Conservation (phyloP, 2,329 filamentous ascomycete species). For the Paecilomyces sp. region DNA sequence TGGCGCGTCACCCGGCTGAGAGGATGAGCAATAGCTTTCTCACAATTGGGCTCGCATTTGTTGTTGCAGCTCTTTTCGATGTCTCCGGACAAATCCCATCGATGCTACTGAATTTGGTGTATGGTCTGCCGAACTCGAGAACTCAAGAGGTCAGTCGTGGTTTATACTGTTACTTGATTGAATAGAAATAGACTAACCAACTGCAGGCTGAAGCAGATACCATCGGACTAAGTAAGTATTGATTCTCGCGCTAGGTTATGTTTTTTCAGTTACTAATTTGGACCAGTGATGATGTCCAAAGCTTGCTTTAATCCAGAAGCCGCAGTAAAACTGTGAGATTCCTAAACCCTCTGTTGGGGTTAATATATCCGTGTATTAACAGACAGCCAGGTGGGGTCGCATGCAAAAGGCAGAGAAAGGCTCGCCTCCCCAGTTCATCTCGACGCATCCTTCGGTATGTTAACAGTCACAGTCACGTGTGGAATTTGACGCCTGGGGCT, state of each 20-base stretch:
- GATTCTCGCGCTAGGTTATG: not conserved
- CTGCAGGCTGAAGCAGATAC: conserved; percentile 53
- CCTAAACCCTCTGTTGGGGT: not conserved
- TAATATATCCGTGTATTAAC: not conserved
- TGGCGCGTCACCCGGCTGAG: conserved; percentile 50
- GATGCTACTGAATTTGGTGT: conserved; percentile 42
- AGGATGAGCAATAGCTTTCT: conserved; percentile 41
- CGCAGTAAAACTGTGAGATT: conserved; percentile 44
- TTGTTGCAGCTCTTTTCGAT: conserved; percentile 30
- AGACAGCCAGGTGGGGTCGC: conserved; percentile 36
- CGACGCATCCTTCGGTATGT: conserved; percentile 51
- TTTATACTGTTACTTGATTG: not conserved
- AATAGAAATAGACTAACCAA: not conserved
- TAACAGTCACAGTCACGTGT: not conserved
- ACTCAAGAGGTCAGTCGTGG: conserved; percentile 44
- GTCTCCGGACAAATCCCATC: conserved; percentile 30
- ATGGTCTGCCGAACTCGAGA: conserved; percentile 48
- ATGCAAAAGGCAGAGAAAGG: conserved; percentile 43
- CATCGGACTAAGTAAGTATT: conserved; percentile 46
- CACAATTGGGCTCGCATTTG: conserved; percentile 20
- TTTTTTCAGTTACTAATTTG: conserved; percentile 9
- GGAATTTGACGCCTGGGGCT: not conserved
- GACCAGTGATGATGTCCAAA: conserved; percentile 53
- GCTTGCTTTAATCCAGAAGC: conserved; percentile 53
- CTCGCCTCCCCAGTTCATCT: conserved; percentile 49